phyloP scores from a whole-genome alignment of 495 filamentous ascomycete species.

The Penicillium macrosclerotiorum region DNA sequence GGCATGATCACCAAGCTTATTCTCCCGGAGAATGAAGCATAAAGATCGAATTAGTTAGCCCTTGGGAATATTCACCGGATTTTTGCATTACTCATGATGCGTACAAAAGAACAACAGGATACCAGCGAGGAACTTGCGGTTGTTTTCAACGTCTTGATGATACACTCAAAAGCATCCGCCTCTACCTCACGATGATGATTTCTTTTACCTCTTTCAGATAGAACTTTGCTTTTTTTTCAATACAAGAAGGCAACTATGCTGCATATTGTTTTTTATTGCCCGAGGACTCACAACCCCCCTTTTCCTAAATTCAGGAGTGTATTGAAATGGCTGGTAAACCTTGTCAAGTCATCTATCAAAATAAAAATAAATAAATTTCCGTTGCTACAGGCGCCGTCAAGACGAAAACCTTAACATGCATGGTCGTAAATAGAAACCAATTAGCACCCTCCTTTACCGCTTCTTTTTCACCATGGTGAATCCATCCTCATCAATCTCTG shows the following conservation, averaged over 20 bases:
- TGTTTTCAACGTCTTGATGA: conserved; percentile 9
- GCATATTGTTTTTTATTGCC: too few relatives aligned
- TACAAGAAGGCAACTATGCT: conserved; percentile 25
- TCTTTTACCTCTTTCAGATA: conserved; percentile 22
- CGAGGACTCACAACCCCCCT: too few relatives aligned
- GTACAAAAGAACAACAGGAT: conserved; percentile 12
- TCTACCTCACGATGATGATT: conserved; percentile 44
- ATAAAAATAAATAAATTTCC: conserved; percentile 8
- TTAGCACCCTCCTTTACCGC: too few relatives aligned
- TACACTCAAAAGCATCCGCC: conserved; percentile 20
- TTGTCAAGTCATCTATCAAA: conserved; percentile 7
- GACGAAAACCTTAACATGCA: background rate
- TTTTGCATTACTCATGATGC: conserved; percentile 15
- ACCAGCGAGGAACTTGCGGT: background rate
- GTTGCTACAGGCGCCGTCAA: conserved; percentile 1
- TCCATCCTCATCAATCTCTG: conserved; percentile 88
- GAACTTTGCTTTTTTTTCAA: conserved; percentile 20
- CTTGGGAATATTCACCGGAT: conserved; percentile 9
- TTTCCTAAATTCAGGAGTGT: too few relatives aligned
- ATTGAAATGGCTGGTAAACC: too few relatives aligned
- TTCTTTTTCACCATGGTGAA: conserved; percentile 88
- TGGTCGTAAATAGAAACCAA: background rate
- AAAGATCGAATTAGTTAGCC: conserved; percentile 16
- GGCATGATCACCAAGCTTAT: conserved; percentile 92
- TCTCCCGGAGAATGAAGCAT: conserved; percentile 38